Evolutionary conservation across 2,329 filamentous ascomycete genomes (phyloP), one percentile per base, ranked within the genome.

Genomic region (Botrytis sinoallii): DNA sequence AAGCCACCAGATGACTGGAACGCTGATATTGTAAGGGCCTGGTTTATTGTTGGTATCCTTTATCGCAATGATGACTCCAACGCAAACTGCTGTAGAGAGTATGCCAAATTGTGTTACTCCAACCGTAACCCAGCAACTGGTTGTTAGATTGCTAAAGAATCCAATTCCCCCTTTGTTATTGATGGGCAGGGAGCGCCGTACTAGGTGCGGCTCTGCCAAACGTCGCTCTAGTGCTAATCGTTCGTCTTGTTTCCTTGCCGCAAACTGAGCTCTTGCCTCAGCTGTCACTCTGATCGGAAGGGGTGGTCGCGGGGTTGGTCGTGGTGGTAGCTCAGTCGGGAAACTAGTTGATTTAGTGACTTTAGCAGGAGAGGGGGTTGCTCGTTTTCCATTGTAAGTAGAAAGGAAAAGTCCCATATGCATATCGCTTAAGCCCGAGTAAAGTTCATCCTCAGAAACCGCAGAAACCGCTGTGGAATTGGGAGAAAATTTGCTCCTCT

Each of bases 401-500:
- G 48, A 57, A 38, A 69, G 35, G 14, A 57, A 69, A 4, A 69
- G 46, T 16, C 66, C 66, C 10, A 40, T 42, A 5, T 69, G 66
- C 52, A 57, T 57, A 32, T 69, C 66, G n/a, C 52, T 69, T 57
- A 69, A 57, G 9, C 66, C 66, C 1, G 66, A 57, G 66, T 69
- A 69, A 29, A 69, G 38, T n/a, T 42, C 25, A 35, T 69, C 55
- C 6, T 69, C 66, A 10, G 66, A 69, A 3, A 69, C 22, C 5
- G 66, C 66, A n/a, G 66, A 69, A 25, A 57, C 16, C 4, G 18
- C 18, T 0, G 66, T 69, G 3, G 66, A 32, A 10, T 69, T 57
- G 0, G 66, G 66, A 0, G 66, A 69, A 5, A 57, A 69, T 20
- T 40, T 67, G 9, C 25, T 40, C 7, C 22, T 69, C 18, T 57